Conservation (phyloP, 2,329 filamentous ascomycete genomes). For the Sporothrix schenckii region DNA sequence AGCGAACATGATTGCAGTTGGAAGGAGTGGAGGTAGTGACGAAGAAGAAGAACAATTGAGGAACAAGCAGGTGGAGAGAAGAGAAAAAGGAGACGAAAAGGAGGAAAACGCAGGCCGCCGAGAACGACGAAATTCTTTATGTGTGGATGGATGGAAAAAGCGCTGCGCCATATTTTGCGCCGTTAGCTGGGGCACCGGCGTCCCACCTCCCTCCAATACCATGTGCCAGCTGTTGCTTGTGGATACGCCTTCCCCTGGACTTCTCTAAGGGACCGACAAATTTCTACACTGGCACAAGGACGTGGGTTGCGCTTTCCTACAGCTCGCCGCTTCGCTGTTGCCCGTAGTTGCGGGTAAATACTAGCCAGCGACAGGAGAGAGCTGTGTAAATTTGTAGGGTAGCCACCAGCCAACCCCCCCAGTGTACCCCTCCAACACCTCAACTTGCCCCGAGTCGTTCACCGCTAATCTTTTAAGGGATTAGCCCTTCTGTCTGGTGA, state of each 20-base stretch:
- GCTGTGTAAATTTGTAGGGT: neutral
- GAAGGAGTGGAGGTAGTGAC: neutral
- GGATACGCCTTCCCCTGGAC: conserved; percentile 18
- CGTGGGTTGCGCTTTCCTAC: conserved; percentile 4
- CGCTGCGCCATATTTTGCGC: conserved; percentile 30
- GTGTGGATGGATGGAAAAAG: conserved; percentile 24
- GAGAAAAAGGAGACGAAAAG: conserved; percentile 2
- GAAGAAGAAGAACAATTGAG: conserved; percentile 13
- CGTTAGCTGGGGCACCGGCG: conserved; percentile 6
- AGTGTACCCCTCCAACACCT: conserved; percentile 1
- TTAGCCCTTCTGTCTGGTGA: conserved; percentile 25
- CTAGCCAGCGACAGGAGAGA: neutral
- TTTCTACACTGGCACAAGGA: conserved; percentile 10
- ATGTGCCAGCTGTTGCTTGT: conserved; percentile 11
- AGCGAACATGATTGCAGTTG: conserved; percentile 69
- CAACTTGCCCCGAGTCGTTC: neutral
- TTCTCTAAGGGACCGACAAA: conserved; percentile 2
- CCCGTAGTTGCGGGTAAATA: conserved; percentile 1
- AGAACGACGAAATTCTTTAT: conserved; percentile 27
- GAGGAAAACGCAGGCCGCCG: conserved; percentile 28
- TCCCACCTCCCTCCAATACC: conserved; percentile 13
- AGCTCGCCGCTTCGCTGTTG: neutral
- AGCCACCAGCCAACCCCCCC: neutral
- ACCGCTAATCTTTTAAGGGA: conserved; percentile 27
- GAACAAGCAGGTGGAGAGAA: conserved; percentile 14